These are phyloP conservation scores for Chlorella vulgaris DNA, from an alignment of 139 green algal genomes.

Conservation along the genomic window DNA sequence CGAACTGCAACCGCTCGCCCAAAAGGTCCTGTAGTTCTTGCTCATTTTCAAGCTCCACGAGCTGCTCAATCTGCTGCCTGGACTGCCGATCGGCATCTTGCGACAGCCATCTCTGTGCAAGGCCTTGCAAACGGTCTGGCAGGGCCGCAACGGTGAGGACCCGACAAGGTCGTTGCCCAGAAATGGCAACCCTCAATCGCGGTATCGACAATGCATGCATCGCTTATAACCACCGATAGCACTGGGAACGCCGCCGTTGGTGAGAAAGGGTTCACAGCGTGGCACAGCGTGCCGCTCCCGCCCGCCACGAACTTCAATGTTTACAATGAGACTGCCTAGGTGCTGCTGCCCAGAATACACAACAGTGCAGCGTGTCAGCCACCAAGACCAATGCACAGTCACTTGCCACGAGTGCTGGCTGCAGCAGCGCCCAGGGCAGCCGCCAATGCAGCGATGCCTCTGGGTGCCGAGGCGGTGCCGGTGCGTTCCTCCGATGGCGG, in stretches of 20 bases:
- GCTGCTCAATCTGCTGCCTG: neutral
- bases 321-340: too few species aligned
- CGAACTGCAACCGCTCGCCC: slow-evolving; percentile 62
- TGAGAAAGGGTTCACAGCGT: neutral
- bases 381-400: neutral
- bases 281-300: neutral
- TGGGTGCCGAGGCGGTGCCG: neutral
- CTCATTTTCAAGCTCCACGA: slow-evolving; percentile 3
- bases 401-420: neutral
- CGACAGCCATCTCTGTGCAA: neutral
- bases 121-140: neutral
- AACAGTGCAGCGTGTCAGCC: neutral
- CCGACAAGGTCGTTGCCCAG: too few species aligned
- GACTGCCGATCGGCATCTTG: neutral
- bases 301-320: too few species aligned
- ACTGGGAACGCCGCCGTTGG: too few species aligned
- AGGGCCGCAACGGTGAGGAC: neutral
- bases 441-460: slow-evolving; percentile 18
- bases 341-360: too few species aligned
- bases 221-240: too few species aligned
- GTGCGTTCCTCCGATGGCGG: neutral
- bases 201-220: too few species aligned
- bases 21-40: slow-evolving; percentile 47
- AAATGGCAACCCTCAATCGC: too few species aligned
- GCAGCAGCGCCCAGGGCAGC: slow-evolving; percentile 4